Evolutionary conservation across 2,329 filamentous ascomycete species (phyloP).

Genomic region (Neurospora sp.): DNA sequence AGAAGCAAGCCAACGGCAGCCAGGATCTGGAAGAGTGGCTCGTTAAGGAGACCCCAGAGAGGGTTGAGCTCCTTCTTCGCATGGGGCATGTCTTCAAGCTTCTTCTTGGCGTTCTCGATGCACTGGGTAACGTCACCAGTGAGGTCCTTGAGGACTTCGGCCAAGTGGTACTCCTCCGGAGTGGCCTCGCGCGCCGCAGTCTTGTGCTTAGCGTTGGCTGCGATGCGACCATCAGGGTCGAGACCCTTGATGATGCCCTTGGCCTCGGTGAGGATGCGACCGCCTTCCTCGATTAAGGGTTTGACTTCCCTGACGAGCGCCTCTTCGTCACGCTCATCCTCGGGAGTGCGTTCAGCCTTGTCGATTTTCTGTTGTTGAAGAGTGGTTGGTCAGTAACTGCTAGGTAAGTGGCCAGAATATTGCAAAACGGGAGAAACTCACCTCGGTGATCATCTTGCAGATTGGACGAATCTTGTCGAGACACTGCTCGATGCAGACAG

Average conservation of each 20-base stretch:
- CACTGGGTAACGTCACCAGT: constrained; percentile 71
- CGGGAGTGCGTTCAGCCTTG: constrained; percentile 66
- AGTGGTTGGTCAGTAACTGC: constrained; percentile 2
- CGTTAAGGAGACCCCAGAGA: constrained; percentile 70
- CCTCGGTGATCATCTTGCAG: constrained; percentile 76
- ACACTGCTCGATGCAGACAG: constrained; percentile 62
- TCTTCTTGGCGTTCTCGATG: constrained; percentile 83
- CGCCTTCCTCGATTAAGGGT: constrained; percentile 80
- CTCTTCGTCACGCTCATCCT: constrained; percentile 86
- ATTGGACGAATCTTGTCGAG: constrained; percentile 78
- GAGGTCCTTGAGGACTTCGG: constrained; percentile 77
- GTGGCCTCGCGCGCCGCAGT: constrained; percentile 64
- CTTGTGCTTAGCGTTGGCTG: constrained; percentile 76
- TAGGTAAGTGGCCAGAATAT: neutral
- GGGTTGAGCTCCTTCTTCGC: constrained; percentile 93
- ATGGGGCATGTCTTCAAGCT: constrained; percentile 83
- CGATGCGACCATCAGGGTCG: constrained; percentile 80
- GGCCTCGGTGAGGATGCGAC: constrained; percentile 72
- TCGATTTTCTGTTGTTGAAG: constrained; percentile 56
- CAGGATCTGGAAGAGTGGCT: constrained; percentile 87
- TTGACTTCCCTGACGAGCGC: constrained; percentile 77
- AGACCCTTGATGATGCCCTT: constrained; percentile 81
- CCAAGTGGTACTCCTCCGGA: constrained; percentile 75
- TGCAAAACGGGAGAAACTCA: constrained; percentile 29
- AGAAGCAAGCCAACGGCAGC: constrained; percentile 79